Conservation (phyloP, 2,329 filamentous ascomycete species). For the Penicillium expansum region DNA sequence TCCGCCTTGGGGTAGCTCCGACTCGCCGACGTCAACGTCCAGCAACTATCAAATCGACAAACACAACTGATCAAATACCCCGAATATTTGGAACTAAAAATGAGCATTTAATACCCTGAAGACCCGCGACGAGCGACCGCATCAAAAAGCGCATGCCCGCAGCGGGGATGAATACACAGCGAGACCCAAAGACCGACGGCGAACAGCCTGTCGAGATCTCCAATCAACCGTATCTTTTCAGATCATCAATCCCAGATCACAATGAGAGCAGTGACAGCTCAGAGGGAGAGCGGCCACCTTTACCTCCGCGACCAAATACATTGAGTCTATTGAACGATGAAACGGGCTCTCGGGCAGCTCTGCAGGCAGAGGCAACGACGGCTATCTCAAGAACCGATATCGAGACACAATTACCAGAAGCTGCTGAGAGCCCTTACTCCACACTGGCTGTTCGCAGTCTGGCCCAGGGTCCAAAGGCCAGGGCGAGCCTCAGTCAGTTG, state of each 20-base stretch:
- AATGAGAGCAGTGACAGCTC: slow-evolving; percentile 25
- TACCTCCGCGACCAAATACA: slow-evolving; percentile 47
- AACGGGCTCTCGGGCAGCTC: slow-evolving; percentile 32
- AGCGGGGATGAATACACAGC: slow-evolving; percentile 23
- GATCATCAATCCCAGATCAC: slow-evolving; percentile 17
- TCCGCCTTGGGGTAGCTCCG: slow-evolving; percentile 23
- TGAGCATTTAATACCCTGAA: slow-evolving; percentile 12
- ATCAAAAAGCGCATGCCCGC: slow-evolving; percentile 24
- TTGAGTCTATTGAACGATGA: slow-evolving; percentile 38
- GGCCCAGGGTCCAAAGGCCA: slow-evolving; percentile 32
- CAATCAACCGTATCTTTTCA: slow-evolving; percentile 8
- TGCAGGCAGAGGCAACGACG: slow-evolving; percentile 71
- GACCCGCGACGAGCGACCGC: slow-evolving; percentile 19
- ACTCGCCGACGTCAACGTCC: slow-evolving; percentile 20
- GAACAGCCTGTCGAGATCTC: slow-evolving; percentile 12
- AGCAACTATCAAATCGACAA: not conserved
- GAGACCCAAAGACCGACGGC: slow-evolving; percentile 13
- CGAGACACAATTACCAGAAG: slow-evolving; percentile 70
- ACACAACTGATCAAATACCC: not conserved
- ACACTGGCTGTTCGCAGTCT: slow-evolving; percentile 39
- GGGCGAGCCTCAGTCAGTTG: slow-evolving; percentile 41
- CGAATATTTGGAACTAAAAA: slow-evolving; percentile 5
- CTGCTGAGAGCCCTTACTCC: slow-evolving; percentile 66
- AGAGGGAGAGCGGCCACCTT: slow-evolving; percentile 43
- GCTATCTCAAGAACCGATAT: slow-evolving; percentile 79